Percentiles rank a stretch among this genome's conserved stretches.
Conservation (phyloP, 495 filamentous ascomycete species). For the Glutinoglossum americanum region DNA sequence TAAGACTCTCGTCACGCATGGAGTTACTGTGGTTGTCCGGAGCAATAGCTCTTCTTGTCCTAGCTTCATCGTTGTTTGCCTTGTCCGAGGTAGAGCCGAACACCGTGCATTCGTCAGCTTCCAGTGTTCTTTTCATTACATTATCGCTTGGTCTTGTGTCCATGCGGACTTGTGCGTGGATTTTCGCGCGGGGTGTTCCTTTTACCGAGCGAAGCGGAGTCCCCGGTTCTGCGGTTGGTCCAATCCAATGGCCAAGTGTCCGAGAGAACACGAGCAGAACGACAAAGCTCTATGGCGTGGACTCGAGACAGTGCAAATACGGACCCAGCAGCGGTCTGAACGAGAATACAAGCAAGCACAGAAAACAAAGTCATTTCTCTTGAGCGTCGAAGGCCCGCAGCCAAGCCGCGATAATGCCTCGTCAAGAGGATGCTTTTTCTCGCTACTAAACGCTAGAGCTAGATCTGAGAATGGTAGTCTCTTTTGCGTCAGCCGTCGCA, state of each 20-base stretch:
- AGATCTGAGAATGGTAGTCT: neutral
- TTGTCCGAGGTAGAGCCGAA: neutral
- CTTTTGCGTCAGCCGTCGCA: neutral
- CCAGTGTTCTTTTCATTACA: neutral
- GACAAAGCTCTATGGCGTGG: neutral
- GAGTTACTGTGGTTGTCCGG: neutral
- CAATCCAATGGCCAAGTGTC: neutral
- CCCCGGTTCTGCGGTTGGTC: neutral
- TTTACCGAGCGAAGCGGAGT: conserved; percentile 1
- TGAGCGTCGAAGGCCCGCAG: neutral
- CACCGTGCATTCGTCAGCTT: neutral
- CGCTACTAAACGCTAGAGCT: neutral
- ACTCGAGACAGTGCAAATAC: neutral
- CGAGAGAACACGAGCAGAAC: neutral
- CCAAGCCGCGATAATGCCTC: neutral
- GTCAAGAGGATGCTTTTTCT: neutral
- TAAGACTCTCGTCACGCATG: neutral
- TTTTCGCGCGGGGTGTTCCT: neutral
- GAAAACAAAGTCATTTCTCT: neutral
- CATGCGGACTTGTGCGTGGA: no score
- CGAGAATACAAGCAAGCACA: neutral
- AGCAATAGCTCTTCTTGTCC: neutral
- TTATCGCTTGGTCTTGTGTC: neutral
- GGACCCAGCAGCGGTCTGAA: neutral
- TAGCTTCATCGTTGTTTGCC: neutral